Conservation (phyloP, 768 basidiomycete genomes). For the Pleurotus salmoneostramineus region DNA sequence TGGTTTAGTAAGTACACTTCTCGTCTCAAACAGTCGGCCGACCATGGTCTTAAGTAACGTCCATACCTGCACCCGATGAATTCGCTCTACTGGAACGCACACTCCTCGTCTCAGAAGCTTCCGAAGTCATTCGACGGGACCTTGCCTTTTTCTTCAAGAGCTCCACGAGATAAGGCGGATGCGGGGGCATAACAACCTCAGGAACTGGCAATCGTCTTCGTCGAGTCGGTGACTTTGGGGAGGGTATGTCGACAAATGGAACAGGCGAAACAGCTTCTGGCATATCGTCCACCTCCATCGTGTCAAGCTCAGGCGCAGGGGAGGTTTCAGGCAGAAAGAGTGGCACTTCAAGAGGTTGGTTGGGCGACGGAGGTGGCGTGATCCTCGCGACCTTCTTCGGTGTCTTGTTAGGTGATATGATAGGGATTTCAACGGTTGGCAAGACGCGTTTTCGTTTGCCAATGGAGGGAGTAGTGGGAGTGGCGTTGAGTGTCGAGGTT, state of each 20-base stretch:
- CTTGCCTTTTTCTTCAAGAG: not conserved
- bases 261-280: not conserved
- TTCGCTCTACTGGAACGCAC: not conserved
- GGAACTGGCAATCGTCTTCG: not conserved
- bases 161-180: not conserved
- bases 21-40: not conserved
- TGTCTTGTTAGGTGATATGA: not conserved
- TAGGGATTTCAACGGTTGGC: not conserved
- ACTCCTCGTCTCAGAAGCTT: not conserved
- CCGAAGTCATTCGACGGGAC: not conserved
- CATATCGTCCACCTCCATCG: not conserved
- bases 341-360: not conserved
- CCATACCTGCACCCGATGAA: slow-evolving; percentile 1
- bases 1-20: not conserved
- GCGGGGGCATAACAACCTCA: not conserved
- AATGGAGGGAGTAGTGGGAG: not conserved
- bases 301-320: not conserved
- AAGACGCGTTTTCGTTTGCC: not conserved
- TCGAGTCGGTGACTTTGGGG: not conserved
- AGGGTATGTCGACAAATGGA: not conserved
- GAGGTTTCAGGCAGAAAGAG: not conserved
- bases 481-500: not conserved
- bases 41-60: not conserved
- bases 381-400: not conserved
- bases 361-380: not conserved